Evolutionary conservation across 176 grass and related monocot genomes (phyloP), one percentile per base, ranked within the genome.

Genomic region (Carex kokanica): DNA sequence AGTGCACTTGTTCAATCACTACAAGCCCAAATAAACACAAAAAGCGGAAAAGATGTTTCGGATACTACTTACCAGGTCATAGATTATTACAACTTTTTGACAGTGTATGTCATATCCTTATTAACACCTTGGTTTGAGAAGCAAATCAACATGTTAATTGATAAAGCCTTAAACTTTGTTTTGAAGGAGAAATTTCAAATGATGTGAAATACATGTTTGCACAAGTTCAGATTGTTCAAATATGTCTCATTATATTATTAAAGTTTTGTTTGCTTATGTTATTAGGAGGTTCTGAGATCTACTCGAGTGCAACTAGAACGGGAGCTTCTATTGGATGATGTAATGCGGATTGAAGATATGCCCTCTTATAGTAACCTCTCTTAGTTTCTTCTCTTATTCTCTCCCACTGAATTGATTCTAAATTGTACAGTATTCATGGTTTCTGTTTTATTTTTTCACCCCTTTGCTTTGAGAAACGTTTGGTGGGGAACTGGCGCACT

Each of bases 341-440:
- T 98, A 60, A 90, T 95, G 74, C 82, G 92, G 74, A 98, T 98
- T 29, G 95, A 98, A 95, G 92, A 98, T 81, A 98, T 98, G 92
- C 95, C 95, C 11, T 98, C 95, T 29, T 98, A 95, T 78, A 90
- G 82, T 82, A 83, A 95, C 56, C 95, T 98, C 79, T 88, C 88
- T 79, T 98, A 93, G 84, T 57, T 41, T 59, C 41, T 58, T 69
- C 75, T 55, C 80, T 56, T 34, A 17, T 69, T n/a, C 61, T 17
- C 64, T 83, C 40, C 78, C 27, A 80, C 43, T 83, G 34, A 23
- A 55, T 88, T 82, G 41, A 47, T 51, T 53, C 43, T 41, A 53
- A 89, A 86, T 38, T 91, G 87, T 88, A 91, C 84, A 94, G 84
- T 21, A 43, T 78, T 53, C 8, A 21, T 40, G 21, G 18, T 57